Evolutionary conservation across 306 rosid genomes (phyloP), one percentile per base, ranked within the genome.

Genomic region (Quercus agrifolia): DNA sequence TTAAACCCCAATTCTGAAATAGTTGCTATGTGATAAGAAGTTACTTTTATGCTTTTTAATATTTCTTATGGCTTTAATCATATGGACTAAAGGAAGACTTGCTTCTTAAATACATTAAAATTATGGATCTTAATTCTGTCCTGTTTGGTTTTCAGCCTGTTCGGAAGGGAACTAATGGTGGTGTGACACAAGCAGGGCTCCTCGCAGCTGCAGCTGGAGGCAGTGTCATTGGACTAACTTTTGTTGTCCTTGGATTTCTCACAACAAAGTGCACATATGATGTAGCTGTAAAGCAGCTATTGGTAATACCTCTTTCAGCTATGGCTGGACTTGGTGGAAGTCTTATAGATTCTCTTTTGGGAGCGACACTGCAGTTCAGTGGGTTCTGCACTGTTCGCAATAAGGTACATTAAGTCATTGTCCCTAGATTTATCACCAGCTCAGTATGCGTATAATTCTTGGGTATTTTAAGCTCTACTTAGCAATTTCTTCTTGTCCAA

Each of bases 121-220:
- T 57, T 35, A 61, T 4, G 80, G 68, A 70, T 75, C 61, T 51
- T 56, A 81, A 57, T 67, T 77, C 5, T 33, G 77, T 70, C 70
- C 28, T 52, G 7, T 63, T 30, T 80, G 77, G 73, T 74, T 79
- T 55, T 79, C 83, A 95, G 99, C 86, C 85, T 64, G 99, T 95
- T 83, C 90, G 78, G 80, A 95, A 80, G 87, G 99, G 99, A 54
- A 92, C 98, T 33, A 95, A 95, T 82, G 99, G 98, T 7, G 99
- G 89, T 61, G 94, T 95, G 74, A 95, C 98, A 55, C 86, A 74
- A 78, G 85, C 91, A 71, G 99, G 99, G 83, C 82, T 95, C 75
- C 82, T 91, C 52, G 99, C 98, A 44, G 98, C 98, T 68, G 87
- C 92, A 21, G 91, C 89, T 17, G 98, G 92, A 13, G 99, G 99